Evolutionary conservation across 352 stramenopile species (phyloP), one percentile per base, ranked within the genome.

Genomic region (Phytophthora idaei): DNA sequence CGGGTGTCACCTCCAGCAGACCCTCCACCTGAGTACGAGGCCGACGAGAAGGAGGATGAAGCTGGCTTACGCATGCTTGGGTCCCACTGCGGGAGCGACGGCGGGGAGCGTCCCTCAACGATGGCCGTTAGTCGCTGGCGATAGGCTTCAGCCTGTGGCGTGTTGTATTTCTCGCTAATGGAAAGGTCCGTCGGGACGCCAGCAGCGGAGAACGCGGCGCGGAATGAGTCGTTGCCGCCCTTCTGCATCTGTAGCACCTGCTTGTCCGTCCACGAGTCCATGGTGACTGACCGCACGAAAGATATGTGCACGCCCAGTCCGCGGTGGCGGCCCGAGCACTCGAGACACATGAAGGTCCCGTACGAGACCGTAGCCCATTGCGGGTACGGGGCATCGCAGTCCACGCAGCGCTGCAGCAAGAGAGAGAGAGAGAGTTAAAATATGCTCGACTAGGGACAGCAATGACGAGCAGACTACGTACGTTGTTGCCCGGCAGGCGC

Each of bases 331-430:
- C 90, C 93, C 17, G 91, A 97, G 82, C 94, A 98, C 73, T 98
- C 93, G 64, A 98, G 88, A 57, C 94, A 98, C 76, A 98, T 97
- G 66, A 98, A 98, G 21, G 97, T 96, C 52, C 95, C 95, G 76
- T 98, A 98, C 15, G 94, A 97, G 37, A 97, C 92, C 2, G 90
- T 97, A 4, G 94, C 94, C 95, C 95, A 99, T 51, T 94, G 89
- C 21, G 95, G 95, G 71, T 98, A 98, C 50, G 93, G 83, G 34
- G 93, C 94, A 58, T 93, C 83, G 57, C 95, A 99, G 80, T 98
- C 95, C 52, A 98, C 97, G 70, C 95, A 98, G 50, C 82, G 81
- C 82, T 89, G 57, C 28, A 69, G 39, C 54, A 12, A 50, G 31
- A 67, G 12, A 61, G 6, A 52, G 10, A 55, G 39, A 29, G 14